Evolutionary conservation across 2,329 filamentous ascomycete species (phyloP).

Genomic region (Colletotrichum eleusines): DNA sequence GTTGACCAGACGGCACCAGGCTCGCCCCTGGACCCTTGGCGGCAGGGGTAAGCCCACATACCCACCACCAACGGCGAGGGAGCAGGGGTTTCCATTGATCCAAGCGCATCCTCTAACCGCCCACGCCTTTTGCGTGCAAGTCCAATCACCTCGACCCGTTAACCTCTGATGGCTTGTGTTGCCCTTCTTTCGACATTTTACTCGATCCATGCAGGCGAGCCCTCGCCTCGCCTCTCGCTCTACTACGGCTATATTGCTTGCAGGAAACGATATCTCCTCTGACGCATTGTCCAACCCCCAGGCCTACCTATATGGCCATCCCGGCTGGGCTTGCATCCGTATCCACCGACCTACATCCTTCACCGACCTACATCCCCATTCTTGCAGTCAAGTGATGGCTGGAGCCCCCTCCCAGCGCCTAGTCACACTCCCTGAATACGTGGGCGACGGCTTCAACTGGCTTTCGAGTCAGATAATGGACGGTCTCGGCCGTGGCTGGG

Average conservation of each 20-base stretch:
- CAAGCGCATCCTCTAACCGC: conserved; percentile 53
- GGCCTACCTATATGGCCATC: not conserved
- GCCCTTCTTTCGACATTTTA: conserved; percentile 21
- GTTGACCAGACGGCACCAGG: conserved; percentile 39
- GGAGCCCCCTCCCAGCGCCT: conserved; percentile 13
- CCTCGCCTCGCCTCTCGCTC: conserved; percentile 15
- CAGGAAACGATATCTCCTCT: conserved; percentile 28
- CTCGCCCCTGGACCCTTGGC: conserved; percentile 37
- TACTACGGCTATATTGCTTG: conserved; percentile 18
- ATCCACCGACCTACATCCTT: conserved; percentile 36
- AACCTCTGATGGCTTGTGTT: conserved; percentile 15
- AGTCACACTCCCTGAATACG: conserved; percentile 13
- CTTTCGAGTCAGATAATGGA: conserved; percentile 43
- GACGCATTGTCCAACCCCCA: not conserved
- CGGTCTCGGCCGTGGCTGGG: conserved; percentile 52
- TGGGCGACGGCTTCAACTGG: conserved; percentile 45
- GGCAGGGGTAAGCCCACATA: conserved; percentile 19
- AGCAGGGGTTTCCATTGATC: conserved; percentile 52
- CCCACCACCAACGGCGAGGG: conserved; percentile 44
- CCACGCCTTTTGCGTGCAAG: conserved; percentile 45
- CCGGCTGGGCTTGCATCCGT: conserved; percentile 29
- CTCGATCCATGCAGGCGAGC: conserved; percentile 46
- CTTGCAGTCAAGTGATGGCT: conserved; percentile 35
- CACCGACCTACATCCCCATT: conserved; percentile 36
- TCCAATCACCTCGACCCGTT: conserved; percentile 47